phyloP scores from a whole-genome alignment of 805 yeast genomes.

The Pichia nanzhaoensis region DNA sequence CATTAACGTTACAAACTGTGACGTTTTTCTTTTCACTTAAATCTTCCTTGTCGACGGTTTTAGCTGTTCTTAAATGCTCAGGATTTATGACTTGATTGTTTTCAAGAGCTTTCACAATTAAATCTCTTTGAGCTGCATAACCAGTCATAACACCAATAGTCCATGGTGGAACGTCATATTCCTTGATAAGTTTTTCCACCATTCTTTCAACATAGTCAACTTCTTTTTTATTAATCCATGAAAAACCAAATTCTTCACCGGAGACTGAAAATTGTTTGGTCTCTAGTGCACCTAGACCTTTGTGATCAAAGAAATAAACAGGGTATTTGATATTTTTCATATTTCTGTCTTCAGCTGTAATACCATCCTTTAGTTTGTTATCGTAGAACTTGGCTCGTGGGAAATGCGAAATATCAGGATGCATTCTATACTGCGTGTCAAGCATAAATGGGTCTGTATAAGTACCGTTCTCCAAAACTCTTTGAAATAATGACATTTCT shows the following conservation, averaged over 20 bases:
- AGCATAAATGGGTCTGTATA: conserved; percentile 59
- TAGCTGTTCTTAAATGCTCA: conserved; percentile 35
- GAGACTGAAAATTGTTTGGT: conserved; percentile 38
- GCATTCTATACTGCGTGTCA: conserved; percentile 92
- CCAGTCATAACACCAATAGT: conserved; percentile 68
- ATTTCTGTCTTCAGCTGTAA: conserved; percentile 43
- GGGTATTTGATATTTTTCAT: conserved; percentile 47
- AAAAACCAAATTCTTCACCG: conserved; percentile 42
- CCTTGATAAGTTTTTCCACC: conserved; percentile 44
- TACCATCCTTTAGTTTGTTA: conserved; percentile 65
- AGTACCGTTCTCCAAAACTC: conserved; percentile 56
- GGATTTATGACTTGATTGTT: conserved; percentile 54
- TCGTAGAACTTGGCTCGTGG: conserved; percentile 78
- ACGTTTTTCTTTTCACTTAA: conserved; percentile 34
- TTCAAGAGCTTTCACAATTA: conserved; percentile 44
- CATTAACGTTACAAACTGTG: conserved; percentile 41
- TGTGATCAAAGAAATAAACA: conserved; percentile 53
- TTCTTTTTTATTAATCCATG: conserved; percentile 53
- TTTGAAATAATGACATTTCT: conserved; percentile 61
- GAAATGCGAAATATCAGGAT: conserved; percentile 79
- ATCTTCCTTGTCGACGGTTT: conserved; percentile 59
- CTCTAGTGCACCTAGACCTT: conserved; percentile 38
- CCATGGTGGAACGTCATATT: conserved; percentile 41
- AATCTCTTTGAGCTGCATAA: conserved; percentile 68
- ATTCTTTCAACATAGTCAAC: conserved; percentile 40